Conservation (phyloP, 169 alveolate species). For the Pseudocohnilembus persalinus region DNA sequence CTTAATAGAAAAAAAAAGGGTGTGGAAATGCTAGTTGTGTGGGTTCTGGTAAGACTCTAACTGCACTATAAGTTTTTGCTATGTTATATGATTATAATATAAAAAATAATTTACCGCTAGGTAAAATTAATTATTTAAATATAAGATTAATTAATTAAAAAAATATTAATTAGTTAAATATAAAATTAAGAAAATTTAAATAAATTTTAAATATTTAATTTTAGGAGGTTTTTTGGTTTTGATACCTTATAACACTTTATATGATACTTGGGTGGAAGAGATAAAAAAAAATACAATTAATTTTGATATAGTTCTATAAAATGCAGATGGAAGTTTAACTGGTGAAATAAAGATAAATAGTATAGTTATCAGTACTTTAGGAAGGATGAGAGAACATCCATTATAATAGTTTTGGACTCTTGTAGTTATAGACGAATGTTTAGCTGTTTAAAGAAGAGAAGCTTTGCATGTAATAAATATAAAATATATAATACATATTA, state of each 20-base stretch:
- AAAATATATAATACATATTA: too few species aligned
- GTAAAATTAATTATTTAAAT: not conserved
- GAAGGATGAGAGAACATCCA: not conserved
- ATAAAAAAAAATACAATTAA: not conserved
- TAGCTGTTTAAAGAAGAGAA: not conserved
- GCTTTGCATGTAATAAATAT: conserved; percentile 2
- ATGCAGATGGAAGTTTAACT: not conserved
- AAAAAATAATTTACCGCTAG: not conserved
- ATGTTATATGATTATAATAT: too few species aligned
- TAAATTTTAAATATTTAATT: too few species aligned
- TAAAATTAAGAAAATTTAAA: too few species aligned
- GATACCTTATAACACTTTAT: not conserved
- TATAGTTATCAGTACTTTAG: not conserved
- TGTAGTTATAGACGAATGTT: not conserved
- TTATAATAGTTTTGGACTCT: not conserved
- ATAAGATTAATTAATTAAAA: too few species aligned
- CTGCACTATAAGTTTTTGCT: not conserved
- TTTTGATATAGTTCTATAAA: not conserved
- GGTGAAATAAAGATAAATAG: not conserved
- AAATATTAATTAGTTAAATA: too few species aligned
- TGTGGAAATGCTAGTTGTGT: conserved; percentile 2
- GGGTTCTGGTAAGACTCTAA: not conserved
- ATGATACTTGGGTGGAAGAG: not conserved
- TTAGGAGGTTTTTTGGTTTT: conserved; percentile 1
- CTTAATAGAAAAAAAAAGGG: not conserved